phyloP scores from a whole-genome alignment of 2,329 filamentous ascomycete species.

The Trichoderma lentiforme region DNA sequence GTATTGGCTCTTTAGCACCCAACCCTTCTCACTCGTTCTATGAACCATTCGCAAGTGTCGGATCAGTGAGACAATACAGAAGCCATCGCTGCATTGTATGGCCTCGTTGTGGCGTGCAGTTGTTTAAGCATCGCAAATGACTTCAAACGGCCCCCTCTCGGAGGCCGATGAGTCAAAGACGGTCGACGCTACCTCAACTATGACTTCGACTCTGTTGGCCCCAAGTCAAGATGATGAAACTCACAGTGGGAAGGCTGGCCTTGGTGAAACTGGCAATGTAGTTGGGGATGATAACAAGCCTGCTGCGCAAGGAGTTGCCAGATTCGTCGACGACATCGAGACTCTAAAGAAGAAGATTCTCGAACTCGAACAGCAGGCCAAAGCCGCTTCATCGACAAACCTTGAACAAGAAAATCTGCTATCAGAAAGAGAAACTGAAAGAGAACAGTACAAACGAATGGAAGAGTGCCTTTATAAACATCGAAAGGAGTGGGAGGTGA shows the following conservation, averaged over 20 bases:
- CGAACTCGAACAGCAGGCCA: background rate
- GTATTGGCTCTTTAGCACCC: background rate
- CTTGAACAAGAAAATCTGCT: background rate
- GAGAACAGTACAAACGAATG: background rate
- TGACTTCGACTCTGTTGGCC: background rate
- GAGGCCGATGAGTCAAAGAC: background rate
- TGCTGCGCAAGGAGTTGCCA: too few relatives aligned
- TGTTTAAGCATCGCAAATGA: background rate
- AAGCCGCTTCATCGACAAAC: background rate
- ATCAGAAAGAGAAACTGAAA: background rate
- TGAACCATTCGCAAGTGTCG: background rate
- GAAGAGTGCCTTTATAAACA: slow-evolving; percentile 2
- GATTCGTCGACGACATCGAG: background rate
- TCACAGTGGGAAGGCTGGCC: background rate
- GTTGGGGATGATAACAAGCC: background rate
- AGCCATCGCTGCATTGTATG: background rate
- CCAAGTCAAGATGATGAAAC: background rate
- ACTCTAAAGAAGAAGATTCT: background rate
- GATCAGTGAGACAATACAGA: background rate
- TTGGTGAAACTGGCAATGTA: background rate
- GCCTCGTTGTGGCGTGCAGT: background rate
- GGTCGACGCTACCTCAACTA: background rate
- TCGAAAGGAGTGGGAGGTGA: slow-evolving; percentile 1
- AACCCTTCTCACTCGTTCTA: background rate
- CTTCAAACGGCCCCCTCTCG: background rate